Evolutionary conservation across 345 rosid species (phyloP), one percentile per base, ranked within the genome.

Genomic region (Noccaea bulbosa): DNA sequence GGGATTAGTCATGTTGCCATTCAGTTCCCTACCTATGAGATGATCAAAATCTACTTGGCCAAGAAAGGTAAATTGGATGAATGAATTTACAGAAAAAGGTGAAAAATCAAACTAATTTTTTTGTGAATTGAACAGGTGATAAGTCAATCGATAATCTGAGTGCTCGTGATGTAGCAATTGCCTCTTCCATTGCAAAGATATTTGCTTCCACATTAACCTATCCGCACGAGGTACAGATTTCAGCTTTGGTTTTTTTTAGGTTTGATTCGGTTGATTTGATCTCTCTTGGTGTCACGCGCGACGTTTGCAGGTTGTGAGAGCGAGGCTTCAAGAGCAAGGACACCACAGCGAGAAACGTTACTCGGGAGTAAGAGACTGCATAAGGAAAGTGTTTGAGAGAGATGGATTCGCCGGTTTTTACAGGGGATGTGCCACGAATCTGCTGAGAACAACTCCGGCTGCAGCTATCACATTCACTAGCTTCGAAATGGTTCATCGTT

Each of bases 391-490:
- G 62, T 78, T 80, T 62, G 83, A 71, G 67, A 84, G 81, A 75
- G 93, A 91, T 37, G 98, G 96, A 1, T 9, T 90, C 4, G 50
- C 79, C 0, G 97, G 98, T 32, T 93, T 93, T 73, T 90, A 93
- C 81, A 88, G 97, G 34, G 98, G 98, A 7, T 88, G 97, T 77
- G 98, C 92, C 6, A 93, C 91, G 5, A 93, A 93, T 69, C 90
- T 93, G 39, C 11, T 93, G 10, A 83, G 96, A 81, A 93, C 97
- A 34, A 90, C 96, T 5, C 97, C 98, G 5, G 92, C 97, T 34
- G 93, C 98, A 27, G 96, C 78, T n/a, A 88, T 93, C 67, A 93
- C 98, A 1, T 93, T 93, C 83, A 93, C 96, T 53, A 93, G 97
- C 82, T 93, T 88, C 66, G 98, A 92, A 84, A 92, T 84, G 98